phyloP scores from a whole-genome alignment of 2,329 filamentous ascomycete genomes.

The Ambrosiella cleistominuta region DNA sequence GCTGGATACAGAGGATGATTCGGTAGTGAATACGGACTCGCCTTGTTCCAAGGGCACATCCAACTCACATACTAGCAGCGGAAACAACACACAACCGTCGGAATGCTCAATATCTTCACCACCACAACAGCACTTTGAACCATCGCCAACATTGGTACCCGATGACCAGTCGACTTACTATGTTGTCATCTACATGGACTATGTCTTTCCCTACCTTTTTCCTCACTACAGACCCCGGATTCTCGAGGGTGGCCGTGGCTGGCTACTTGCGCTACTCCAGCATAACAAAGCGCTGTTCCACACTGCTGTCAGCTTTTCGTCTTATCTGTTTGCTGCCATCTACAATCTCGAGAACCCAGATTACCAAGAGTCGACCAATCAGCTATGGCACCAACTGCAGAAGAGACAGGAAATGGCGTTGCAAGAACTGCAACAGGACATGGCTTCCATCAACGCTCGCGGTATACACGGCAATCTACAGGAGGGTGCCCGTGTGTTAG shows the following conservation, averaged over 20 bases:
- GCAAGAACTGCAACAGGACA: slow-evolving; percentile 26
- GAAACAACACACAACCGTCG: slow-evolving; percentile 8
- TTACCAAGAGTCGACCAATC: slow-evolving; percentile 21
- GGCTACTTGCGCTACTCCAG: slow-evolving; percentile 40
- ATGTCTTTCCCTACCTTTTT: slow-evolving; percentile 43
- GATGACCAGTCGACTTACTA: slow-evolving; percentile 20
- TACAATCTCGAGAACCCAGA: slow-evolving; percentile 12
- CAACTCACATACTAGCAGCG: slow-evolving; percentile 3
- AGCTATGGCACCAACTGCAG: slow-evolving; percentile 25
- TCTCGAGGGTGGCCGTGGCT: slow-evolving; percentile 38
- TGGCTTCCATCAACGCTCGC: slow-evolving; percentile 21
- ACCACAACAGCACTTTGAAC: not conserved
- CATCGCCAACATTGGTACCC: not conserved
- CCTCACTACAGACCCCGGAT: slow-evolving; percentile 43
- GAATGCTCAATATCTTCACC: slow-evolving; percentile 13
- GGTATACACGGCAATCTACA: slow-evolving; percentile 18
- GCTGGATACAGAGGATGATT: slow-evolving; percentile 15
- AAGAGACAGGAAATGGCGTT: slow-evolving; percentile 28
- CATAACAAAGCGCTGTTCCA: slow-evolving; percentile 41
- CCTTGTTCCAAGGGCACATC: slow-evolving; percentile 11
- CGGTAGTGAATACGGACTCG: slow-evolving; percentile 15
- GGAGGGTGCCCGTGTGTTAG: slow-evolving; percentile 26
- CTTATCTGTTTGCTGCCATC: slow-evolving; percentile 37
- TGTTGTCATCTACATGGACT: slow-evolving; percentile 43
- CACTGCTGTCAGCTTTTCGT: slow-evolving; percentile 35